Base-by-base conservation (phyloP, 495 filamentous ascomycete genomes). In the Geopyxis carbonaria region DNA sequence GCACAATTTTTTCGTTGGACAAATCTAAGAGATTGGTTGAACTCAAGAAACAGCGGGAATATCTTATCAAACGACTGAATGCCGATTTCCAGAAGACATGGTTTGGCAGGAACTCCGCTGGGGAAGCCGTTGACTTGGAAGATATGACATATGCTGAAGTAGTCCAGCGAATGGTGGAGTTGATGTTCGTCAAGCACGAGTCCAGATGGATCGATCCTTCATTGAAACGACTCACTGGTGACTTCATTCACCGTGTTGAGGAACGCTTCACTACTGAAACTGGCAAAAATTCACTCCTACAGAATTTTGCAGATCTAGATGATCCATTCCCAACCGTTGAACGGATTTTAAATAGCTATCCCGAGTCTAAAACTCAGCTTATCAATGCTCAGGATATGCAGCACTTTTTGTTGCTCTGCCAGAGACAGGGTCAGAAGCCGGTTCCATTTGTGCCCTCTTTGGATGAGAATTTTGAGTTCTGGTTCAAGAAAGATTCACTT, bases 401-500 rank as follows among this genome's bases (percentile, higher is more conserved):
- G 59, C 80, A 94, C 57, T 95, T 97, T 65, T 62, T 95, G 38
- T 64, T 86, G 4, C 72, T 97, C n/a, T 94, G 86, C 65, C 76
- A 85, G 57, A 76, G 86, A 4, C 80, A 78, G 24, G 80, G 80
- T 13, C 91, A 97, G 65, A 97, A 97, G 65, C 89, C 89, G 0
- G 80, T 89, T 11, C 87, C 87, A 2, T 97, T 97, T 53, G 84
- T 97, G 34, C 89, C 89, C 9, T 67, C 75, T 3, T 67, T 97
- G 21, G 89, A 97, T 57, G 87, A 92, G 39, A 87, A 80, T 47
- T 94, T 97, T 34, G 89, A 94, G 58, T 91, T 84, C 59, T 97
- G 78, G 65, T 95, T 97, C 75, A 97, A 97, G 75, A 97, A 97
- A 62, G 89, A 97, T 60, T 94, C 87, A n/a, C 72, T 97, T 20